phyloP scores from a whole-genome alignment of 352 stramenopile species.

The Pythium coloratum region DNA sequence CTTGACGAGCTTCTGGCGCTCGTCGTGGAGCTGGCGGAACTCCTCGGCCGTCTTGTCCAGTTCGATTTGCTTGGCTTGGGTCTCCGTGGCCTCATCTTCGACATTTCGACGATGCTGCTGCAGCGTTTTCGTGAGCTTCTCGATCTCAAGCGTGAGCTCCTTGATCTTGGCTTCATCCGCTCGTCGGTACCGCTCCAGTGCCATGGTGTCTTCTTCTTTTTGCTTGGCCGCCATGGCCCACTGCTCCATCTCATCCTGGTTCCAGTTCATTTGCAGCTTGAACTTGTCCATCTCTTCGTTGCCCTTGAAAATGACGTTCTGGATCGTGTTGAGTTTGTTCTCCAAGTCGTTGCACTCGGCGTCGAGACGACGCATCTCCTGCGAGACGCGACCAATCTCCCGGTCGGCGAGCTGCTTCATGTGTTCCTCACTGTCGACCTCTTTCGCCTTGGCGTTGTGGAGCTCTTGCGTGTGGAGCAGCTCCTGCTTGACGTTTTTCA shows the following conservation, averaged over 20 bases:
- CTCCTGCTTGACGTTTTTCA: conserved; percentile 96
- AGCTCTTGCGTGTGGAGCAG: conserved; percentile 93
- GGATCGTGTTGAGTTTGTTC: conserved; percentile 84
- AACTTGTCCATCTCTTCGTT: conserved; percentile 96
- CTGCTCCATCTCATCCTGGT: conserved; percentile 97
- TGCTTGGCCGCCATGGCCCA: conserved; percentile 94
- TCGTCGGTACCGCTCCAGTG: conserved; percentile 92
- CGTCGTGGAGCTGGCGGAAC: conserved; percentile 92
- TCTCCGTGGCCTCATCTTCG: conserved; percentile 90
- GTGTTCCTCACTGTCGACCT: conserved; percentile 93
- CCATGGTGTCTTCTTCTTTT: conserved; percentile 95
- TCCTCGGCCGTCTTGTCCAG: conserved; percentile 94
- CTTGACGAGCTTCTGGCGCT: conserved; percentile 92
- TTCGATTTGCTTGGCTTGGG: conserved; percentile 95
- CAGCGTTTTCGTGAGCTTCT: conserved; percentile 90
- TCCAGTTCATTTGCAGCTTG: conserved; percentile 98
- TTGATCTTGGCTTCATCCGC: conserved; percentile 96
- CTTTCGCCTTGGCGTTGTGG: conserved; percentile 90
- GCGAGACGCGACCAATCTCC: conserved; percentile 83
- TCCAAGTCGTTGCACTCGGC: conserved; percentile 76
- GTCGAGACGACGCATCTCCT: conserved; percentile 75
- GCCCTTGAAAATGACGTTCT: conserved; percentile 91
- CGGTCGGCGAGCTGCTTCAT: conserved; percentile 89
- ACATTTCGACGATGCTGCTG: conserved; percentile 75
- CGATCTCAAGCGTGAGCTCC: conserved; percentile 91